phyloP scores from a whole-genome alignment of 306 rosid species.

The Vigna trinervia region DNA sequence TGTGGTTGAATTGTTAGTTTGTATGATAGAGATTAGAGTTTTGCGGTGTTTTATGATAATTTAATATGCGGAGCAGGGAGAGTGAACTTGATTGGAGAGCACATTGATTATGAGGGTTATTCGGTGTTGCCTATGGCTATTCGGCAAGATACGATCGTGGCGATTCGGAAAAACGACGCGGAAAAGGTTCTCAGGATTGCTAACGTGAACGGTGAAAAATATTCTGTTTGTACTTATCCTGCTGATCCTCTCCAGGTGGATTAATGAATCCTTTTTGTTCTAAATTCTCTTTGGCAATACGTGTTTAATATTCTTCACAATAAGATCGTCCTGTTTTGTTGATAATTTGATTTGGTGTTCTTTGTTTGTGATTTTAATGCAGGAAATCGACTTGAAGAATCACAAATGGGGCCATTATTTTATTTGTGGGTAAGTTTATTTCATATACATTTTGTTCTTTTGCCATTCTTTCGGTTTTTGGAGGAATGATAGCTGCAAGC shows the following conservation, averaged over 20 bases:
- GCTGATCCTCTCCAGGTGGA: slow-evolving; percentile 88
- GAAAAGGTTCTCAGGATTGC: slow-evolving; percentile 71
- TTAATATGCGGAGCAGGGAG: slow-evolving; percentile 65
- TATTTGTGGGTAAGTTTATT: slow-evolving; percentile 82
- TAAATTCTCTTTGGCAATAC: background rate
- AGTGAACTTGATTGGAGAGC: slow-evolving; percentile 98
- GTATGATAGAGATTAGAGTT: background rate
- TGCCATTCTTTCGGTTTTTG: background rate
- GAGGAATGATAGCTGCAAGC: background rate
- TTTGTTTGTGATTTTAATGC: slow-evolving; percentile 25
- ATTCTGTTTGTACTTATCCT: slow-evolving; percentile 77
- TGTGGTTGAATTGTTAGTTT: slow-evolving; percentile 1
- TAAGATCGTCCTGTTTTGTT: slow-evolving; percentile 27
- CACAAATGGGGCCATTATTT: slow-evolving; percentile 99
- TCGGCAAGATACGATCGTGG: slow-evolving; percentile 90
- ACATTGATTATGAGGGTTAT: slow-evolving; percentile 94
- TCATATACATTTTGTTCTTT: slow-evolving; percentile 3
- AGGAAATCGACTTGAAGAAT: slow-evolving; percentile 91
- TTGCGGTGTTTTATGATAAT: background rate
- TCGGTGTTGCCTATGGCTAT: slow-evolving; percentile 99
- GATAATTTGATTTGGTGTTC: background rate
- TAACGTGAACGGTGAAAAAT: slow-evolving; percentile 70
- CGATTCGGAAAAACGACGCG: slow-evolving; percentile 61
- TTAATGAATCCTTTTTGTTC: background rate
- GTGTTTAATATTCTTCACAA: background rate